Base-by-base conservation (phyloP, 2,329 filamentous ascomycete genomes). In the Fusarium austroafricanum region DNA sequence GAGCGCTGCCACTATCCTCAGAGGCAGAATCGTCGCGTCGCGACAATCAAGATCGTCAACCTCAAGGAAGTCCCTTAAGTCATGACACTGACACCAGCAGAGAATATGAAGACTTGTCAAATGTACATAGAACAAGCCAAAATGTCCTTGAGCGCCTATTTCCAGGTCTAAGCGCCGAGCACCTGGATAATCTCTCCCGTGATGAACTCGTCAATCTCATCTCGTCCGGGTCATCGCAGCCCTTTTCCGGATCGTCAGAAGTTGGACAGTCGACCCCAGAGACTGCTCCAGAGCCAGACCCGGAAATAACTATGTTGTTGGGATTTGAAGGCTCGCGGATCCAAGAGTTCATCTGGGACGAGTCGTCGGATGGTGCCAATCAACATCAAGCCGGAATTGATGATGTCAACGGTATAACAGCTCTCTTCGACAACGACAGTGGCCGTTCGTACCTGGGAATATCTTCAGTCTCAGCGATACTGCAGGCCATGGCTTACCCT, bases 371-470 rank as follows among this genome's bases (percentile, higher is more conserved):
- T 1, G 29, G 17, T 5, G 38, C 35, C 3, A 61, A 52, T 10
- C 46, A 65, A 5, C 35, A 43, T 6, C 57, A 53, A 0, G 52
- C 47, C 10, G 26, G 61, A 10, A 55, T 52, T 21, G 63, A 67
- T n/a, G 60, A 67, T 15, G 60, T 76, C 33, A 77, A 77, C 23
- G 89, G 89, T 1, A 35, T 35, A 35, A 80, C 92, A 3, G 79
- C 81, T 3, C 79, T 84, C 8, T 86, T 91, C 58, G 86, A 89
- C 42, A 86, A 88, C 68, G 78, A 83, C 5, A 18, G 12, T 3
- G 54, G 37, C 26, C 45, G 56, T 2, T 86, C 90, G 4, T 93
- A 93, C 72, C 81, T 93, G 5, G 90, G 90, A 2, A 89, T 91
- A 17, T 93, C 91, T 0, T 93, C 90, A 8, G 52, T 65, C 4